Conservation (phyloP, 805 yeast genomes). For the Isabelozyma rhagii region DNA sequence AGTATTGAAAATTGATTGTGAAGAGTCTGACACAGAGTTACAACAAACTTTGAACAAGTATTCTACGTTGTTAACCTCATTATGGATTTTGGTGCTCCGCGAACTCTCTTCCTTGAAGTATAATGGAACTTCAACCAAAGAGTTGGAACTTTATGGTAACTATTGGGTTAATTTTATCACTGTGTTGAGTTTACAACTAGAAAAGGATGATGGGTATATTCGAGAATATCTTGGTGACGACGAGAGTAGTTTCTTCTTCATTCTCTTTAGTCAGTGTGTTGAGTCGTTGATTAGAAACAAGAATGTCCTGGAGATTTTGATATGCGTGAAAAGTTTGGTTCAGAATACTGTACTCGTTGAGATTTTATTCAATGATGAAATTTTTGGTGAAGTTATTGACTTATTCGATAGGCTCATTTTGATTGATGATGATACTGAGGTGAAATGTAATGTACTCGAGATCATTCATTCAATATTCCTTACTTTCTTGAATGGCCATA, state of each 20-base stretch:
- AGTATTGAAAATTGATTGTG: constrained; percentile 38
- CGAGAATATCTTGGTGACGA: constrained; percentile 53
- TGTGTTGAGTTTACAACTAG: constrained; percentile 66
- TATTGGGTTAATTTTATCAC: constrained; percentile 78
- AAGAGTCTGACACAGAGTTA: constrained; percentile 35
- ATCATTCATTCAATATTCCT: constrained; percentile 27
- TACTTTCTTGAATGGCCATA: constrained; percentile 30
- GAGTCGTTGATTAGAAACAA: constrained; percentile 59
- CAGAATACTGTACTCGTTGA: constrained; percentile 54
- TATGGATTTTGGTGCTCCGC: constrained; percentile 75
- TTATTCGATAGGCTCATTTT: constrained; percentile 69
- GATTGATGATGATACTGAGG: constrained; percentile 58
- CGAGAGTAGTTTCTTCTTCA: constrained; percentile 65
- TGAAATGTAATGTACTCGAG: constrained; percentile 51
- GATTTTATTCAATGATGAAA: constrained; percentile 59
- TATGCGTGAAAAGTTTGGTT: constrained; percentile 46
- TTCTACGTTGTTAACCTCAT: constrained; percentile 57
- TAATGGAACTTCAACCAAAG: constrained; percentile 37
- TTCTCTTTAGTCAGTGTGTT: constrained; percentile 79
- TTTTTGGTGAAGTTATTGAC: constrained; percentile 74
- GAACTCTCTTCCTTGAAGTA: constrained; percentile 72
- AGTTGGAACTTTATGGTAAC: constrained; percentile 47
- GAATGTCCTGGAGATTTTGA: constrained; percentile 49
- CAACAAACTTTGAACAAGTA: constrained; percentile 52
- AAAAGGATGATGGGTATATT: constrained; percentile 45